A percentile compares a stretch with the other conserved stretches of the same genome.
These are phyloP conservation scores for Beta macrorhiza DNA, from an alignment of 179 eudicot species.

Conservation along the genomic window DNA sequence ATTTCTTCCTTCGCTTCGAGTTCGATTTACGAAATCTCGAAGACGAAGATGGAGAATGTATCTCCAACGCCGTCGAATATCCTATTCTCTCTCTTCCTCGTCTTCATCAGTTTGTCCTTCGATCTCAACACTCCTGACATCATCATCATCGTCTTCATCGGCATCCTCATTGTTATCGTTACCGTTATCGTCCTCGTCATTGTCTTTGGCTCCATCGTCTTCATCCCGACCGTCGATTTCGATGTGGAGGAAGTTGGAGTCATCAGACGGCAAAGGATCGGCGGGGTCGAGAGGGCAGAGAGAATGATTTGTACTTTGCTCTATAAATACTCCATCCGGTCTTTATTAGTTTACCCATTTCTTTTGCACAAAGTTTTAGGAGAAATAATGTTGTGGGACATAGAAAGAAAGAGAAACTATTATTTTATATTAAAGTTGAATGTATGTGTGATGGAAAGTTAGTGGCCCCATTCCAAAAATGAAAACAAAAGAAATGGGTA, in stretches of 20 bases:
- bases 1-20: slow-evolving; percentile 48
- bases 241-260: slow-evolving; percentile 59
- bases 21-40: slow-evolving; percentile 57
- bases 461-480: too few species aligned
- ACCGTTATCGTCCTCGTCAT: not conserved
- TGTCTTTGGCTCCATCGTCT: slow-evolving; percentile 27
- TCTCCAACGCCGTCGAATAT: slow-evolving; percentile 41
- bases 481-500: too few species aligned
- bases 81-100: slow-evolving; percentile 30
- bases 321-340: too few species aligned
- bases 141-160: slow-evolving; percentile 32
- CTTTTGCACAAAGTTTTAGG: too few species aligned
- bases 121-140: slow-evolving; percentile 45
- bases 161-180: slow-evolving; percentile 21
- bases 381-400: too few species aligned
- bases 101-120: slow-evolving; percentile 36
- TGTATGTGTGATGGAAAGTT: too few species aligned
- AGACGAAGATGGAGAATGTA: slow-evolving; percentile 58
- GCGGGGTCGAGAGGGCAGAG: not conserved
- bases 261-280: slow-evolving; percentile 37
- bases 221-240: slow-evolving; percentile 56
- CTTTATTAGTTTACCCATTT: too few species aligned
- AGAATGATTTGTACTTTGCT: too few species aligned
- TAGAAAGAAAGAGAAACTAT: too few species aligned
- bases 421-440: too few species aligned